These are phyloP conservation scores for Aspergillus pseudoviridinutans DNA, from an alignment of 2,329 filamentous ascomycete species.

Conservation along the genomic window DNA sequence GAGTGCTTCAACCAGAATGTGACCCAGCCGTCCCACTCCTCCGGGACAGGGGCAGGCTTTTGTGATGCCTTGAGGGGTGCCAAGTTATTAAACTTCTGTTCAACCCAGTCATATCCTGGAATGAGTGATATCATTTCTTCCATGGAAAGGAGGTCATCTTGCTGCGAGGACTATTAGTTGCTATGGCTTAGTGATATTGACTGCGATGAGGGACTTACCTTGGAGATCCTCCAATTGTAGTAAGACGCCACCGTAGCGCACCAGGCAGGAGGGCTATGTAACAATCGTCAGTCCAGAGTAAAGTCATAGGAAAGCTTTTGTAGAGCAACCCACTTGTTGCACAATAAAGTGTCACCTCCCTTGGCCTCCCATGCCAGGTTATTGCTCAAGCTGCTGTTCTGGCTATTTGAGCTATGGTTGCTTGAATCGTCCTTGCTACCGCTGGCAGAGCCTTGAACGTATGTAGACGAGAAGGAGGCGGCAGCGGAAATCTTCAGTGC, in stretches of 20 bases:
- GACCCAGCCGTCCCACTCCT: too few species aligned
- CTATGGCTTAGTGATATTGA: too few species aligned
- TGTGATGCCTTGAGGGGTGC: too few species aligned
- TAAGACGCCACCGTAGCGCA: slow-evolving; percentile 3
- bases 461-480: slow-evolving; percentile 1
- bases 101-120: background rate
- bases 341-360: slow-evolving; percentile 7
- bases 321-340: slow-evolving; percentile 7
- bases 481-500: slow-evolving; percentile 2
- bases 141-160: slow-evolving; percentile 2
- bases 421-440: background rate
- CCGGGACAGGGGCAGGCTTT: too few species aligned
- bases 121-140: slow-evolving; percentile 4
- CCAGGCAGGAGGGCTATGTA: slow-evolving; percentile 5
- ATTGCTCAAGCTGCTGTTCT: background rate
- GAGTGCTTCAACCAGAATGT: too few species aligned
- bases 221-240: slow-evolving; percentile 5
- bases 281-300: background rate
- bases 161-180: background rate
- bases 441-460: slow-evolving; percentile 5
- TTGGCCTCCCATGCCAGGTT: slow-evolving; percentile 6
- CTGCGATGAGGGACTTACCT: background rate
- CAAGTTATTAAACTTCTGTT: background rate
- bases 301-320: background rate
- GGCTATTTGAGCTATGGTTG: background rate